phyloP scores from a whole-genome alignment of 306 rosid species.

The Betula pendula region DNA sequence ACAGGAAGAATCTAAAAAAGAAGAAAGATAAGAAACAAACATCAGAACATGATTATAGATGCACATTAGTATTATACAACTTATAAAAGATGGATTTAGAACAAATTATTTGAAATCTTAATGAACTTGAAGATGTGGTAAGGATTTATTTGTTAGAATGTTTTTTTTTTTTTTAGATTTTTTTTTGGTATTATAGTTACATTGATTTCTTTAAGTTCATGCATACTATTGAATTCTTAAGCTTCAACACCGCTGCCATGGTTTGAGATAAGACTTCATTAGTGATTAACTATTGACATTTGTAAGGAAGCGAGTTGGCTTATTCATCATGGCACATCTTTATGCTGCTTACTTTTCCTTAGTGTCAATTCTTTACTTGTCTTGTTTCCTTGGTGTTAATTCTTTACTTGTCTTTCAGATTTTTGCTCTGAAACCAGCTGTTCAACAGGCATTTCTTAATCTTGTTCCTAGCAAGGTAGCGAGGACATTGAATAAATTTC shows the following conservation, averaged over 20 bases:
- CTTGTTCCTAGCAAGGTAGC: slow-evolving; percentile 84
- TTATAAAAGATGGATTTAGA: not conserved
- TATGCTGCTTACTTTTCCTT: slow-evolving; percentile 16
- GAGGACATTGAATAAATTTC: slow-evolving; percentile 25
- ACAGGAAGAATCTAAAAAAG: not conserved
- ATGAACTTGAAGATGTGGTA: not conserved
- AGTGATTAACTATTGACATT: not conserved
- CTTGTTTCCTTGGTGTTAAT: slow-evolving; percentile 24
- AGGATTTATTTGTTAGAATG: not conserved
- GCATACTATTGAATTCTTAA: slow-evolving; percentile 1
- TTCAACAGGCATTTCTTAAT: slow-evolving; percentile 81
- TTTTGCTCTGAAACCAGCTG: slow-evolving; percentile 93
- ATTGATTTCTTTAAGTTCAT: not conserved
- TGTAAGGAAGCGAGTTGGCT: slow-evolving; percentile 6
- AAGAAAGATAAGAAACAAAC: not conserved
- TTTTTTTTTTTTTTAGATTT: not conserved
- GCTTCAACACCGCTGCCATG: not conserved
- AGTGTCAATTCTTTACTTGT: slow-evolving; percentile 17
- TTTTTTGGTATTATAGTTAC: not conserved
- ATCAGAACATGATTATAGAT: not conserved
- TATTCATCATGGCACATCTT: not conserved
- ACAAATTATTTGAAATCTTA: not conserved
- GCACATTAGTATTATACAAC: not conserved
- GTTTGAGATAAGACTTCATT: slow-evolving; percentile 3
- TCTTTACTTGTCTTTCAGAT: slow-evolving; percentile 52